Evolutionary conservation across 495 filamentous ascomycete genomes (phyloP), one percentile per base, ranked within the genome.

Genomic region (Evernia prunastri): DNA sequence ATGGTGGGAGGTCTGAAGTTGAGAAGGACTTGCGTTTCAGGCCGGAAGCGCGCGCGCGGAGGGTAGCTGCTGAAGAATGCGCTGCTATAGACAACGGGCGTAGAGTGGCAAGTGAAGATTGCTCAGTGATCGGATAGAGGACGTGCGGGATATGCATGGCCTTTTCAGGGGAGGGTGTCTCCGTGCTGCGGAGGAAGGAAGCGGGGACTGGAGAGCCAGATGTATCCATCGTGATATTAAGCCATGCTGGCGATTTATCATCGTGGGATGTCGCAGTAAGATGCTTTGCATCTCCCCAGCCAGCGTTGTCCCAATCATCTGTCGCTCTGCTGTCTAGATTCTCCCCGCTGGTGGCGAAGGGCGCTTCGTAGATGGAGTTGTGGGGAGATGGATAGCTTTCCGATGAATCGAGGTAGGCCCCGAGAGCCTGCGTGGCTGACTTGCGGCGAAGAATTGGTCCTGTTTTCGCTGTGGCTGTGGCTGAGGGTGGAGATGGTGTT

Each of bases 291-390:
- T 23, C 6, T 27, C 39, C 51, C 42, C 29, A 54, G 6, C 29
- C 51, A 33, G 51, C 51, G 33, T 29, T 12, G 7, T 33, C 51
- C 51, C 51, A 54, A 33, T 29, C 51, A 31, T 54, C 20, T 33
- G 1, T 54, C 51, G 29, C 29, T 2, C 15, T 54, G 29, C 51
- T 33, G 51, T 54, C 29, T 13, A 54, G 29, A n/a, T 63, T 45
- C 20, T 27, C 25, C 53, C n/a, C 29, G 35, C 42, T 35, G 51
- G 39, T 65, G 58, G 68, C 59, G n/a, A 66, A 39, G n/a, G 64
- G 60, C 9, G 80, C 80, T 69, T 80, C 76, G 65, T 72, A 81
- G 17, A 81, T 77, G 8, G 71, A 76, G 56, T 67, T 72, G 56
- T 79, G 78, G 37, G 76, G 72, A 61, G 77, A 80, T 15, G 71